These are phyloP conservation scores for Beauveria sp. DNA, from an alignment of 2,329 filamentous ascomycete species.

Conservation along the genomic window DNA sequence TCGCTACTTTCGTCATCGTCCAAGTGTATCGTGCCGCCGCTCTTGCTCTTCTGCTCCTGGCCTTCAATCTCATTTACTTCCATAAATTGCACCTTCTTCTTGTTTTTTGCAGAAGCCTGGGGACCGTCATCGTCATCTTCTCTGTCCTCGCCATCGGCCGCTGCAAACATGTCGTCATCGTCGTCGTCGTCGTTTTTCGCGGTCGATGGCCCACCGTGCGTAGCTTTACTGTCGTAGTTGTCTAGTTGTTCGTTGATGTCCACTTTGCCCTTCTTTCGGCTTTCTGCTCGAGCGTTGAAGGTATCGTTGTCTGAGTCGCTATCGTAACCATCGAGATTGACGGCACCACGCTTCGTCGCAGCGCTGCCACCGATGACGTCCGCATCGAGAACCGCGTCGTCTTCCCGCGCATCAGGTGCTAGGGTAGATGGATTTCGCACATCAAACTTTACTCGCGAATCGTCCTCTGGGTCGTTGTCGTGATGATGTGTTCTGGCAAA, in stretches of 20 bases:
- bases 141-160: constrained; percentile 43
- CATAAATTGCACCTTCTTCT: constrained; percentile 54
- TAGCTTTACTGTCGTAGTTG: constrained; percentile 42
- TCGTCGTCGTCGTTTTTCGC: constrained; percentile 25
- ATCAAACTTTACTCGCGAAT: constrained; percentile 86
- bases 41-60: constrained; percentile 65
- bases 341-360: constrained; percentile 81
- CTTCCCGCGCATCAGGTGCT: constrained; percentile 69
- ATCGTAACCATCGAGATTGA: constrained; percentile 96
- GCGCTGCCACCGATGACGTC: constrained; percentile 82
- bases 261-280: constrained; percentile 43
- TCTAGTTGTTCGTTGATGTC: constrained; percentile 46
- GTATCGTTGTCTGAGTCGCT: constrained; percentile 89
- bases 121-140: constrained; percentile 32
- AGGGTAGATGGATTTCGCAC: constrained; percentile 89
- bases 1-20: constrained; percentile 50
- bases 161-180: constrained; percentile 28
- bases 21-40: constrained; percentile 62
- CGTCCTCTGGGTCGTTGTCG: constrained; percentile 36
- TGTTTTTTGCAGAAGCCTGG: constrained; percentile 45
- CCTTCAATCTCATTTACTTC: constrained; percentile 64
- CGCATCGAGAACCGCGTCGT: constrained; percentile 69
- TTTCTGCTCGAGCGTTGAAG: constrained; percentile 67
- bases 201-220: constrained; percentile 18
- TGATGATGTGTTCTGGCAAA: constrained; percentile 69